Conservation (phyloP, 306 rosid genomes). For the Cucurbita ficifolia region DNA sequence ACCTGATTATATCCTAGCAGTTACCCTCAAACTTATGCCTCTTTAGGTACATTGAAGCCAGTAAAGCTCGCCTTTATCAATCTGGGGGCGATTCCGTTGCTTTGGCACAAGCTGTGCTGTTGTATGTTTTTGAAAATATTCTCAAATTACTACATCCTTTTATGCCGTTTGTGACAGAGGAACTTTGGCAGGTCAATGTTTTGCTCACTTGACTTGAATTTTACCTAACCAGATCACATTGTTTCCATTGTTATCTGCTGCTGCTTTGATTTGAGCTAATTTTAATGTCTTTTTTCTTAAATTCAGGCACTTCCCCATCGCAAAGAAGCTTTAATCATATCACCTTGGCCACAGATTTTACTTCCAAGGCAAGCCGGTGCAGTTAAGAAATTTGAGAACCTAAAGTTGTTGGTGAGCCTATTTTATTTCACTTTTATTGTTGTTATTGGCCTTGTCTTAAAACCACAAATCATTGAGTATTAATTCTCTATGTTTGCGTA, state of each 20-base stretch:
- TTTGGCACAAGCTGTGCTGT: slow-evolving; percentile 66
- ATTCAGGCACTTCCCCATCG: slow-evolving; percentile 76
- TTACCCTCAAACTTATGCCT: not conserved
- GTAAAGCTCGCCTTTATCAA: slow-evolving; percentile 68
- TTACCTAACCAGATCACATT: not conserved
- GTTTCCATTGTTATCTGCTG: not conserved
- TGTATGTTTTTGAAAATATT: slow-evolving; percentile 68
- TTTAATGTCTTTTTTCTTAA: not conserved
- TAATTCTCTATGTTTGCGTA: not conserved
- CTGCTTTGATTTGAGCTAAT: not conserved
- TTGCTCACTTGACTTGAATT: not conserved
- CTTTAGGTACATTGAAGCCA: slow-evolving; percentile 83
- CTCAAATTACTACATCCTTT: slow-evolving; percentile 83
- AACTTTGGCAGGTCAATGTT: slow-evolving; percentile 78
- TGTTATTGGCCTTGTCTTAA: not conserved
- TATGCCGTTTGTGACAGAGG: slow-evolving; percentile 98
- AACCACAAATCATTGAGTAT: not conserved
- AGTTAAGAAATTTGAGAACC: slow-evolving; percentile 68
- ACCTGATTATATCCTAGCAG: not conserved
- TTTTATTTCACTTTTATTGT: not conserved
- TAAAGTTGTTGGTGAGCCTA: slow-evolving; percentile 69
- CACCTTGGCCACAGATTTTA: slow-evolving; percentile 75
- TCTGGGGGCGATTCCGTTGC: slow-evolving; percentile 41
- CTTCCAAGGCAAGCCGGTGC: slow-evolving; percentile 53
- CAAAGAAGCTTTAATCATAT: slow-evolving; percentile 61